Percentiles rank a stretch among this genome's conserved stretches.
Conservation (phyloP, 176 grass and related monocot genomes). For the Ensete ventricosum region DNA sequence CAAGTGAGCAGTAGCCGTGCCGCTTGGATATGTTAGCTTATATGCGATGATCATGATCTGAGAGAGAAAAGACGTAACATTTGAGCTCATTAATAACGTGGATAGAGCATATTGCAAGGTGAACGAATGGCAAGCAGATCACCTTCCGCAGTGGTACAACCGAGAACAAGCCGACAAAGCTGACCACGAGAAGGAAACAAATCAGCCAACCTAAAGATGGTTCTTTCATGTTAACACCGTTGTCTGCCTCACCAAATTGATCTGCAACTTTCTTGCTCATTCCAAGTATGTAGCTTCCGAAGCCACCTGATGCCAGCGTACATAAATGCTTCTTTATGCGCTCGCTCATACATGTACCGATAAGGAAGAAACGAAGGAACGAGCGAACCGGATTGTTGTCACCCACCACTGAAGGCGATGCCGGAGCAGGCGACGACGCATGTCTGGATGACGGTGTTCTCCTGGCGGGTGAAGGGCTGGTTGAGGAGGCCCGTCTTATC, state of each 20-base stretch:
- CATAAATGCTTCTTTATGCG: too few relatives aligned
- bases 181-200: conserved; percentile 44
- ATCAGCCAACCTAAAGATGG: conserved; percentile 42
- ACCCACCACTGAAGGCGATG: conserved; percentile 46
- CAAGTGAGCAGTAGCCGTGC: conserved; percentile 42
- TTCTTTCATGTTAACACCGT: conserved; percentile 39
- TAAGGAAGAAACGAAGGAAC: neutral
- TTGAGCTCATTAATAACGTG: neutral
- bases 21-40: conserved; percentile 52
- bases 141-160: conserved; percentile 55
- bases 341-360: too few relatives aligned
- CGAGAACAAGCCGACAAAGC: conserved; percentile 56
- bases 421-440: conserved; percentile 42
- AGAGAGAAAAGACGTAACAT: neutral
- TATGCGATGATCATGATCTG: conserved; percentile 54
- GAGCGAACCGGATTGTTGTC: neutral
- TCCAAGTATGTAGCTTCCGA: conserved; percentile 52
- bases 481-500: conserved; percentile 39
- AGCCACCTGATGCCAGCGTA: conserved; percentile 27
- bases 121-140: too few relatives aligned
- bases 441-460: conserved; percentile 33
- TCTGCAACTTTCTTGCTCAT: conserved; percentile 47
- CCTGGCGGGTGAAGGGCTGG: conserved; percentile 26
- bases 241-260: conserved; percentile 36
- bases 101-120: too few relatives aligned